Evolutionary conservation across 371 early-diverging fungal genomes (phyloP).

Genomic region (Mucor racemosus): DNA sequence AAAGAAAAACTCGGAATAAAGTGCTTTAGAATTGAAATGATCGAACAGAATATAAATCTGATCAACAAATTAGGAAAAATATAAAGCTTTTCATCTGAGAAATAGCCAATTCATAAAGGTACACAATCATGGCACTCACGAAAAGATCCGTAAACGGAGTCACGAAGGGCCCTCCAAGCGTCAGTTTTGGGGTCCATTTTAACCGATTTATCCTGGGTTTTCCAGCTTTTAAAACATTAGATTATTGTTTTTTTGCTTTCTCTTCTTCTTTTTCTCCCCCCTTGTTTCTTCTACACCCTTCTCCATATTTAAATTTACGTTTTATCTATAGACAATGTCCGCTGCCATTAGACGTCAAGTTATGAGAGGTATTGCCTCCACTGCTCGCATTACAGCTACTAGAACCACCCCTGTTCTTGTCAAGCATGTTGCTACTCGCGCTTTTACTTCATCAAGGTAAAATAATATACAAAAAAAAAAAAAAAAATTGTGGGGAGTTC

Average conservation of each 20-base stretch:
- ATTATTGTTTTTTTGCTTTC: constrained; percentile 7
- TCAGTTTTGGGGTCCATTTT: constrained; percentile 22
- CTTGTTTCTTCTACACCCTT: constrained; percentile 6
- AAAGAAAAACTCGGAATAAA: background rate
- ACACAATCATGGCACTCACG: constrained; percentile 10
- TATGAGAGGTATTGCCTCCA: constrained; percentile 45
- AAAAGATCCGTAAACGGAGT: constrained; percentile 25
- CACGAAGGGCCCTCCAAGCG: constrained; percentile 11
- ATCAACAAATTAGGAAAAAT: constrained; percentile 15
- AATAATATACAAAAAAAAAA: background rate
- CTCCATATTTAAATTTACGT: constrained; percentile 3
- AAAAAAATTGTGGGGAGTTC: background rate
- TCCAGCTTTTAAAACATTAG: constrained; percentile 20
- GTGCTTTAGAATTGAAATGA: background rate
- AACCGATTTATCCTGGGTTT: constrained; percentile 40
- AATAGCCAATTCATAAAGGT: background rate
- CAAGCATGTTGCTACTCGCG: constrained; percentile 35
- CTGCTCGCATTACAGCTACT: constrained; percentile 43
- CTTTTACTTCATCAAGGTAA: constrained; percentile 48
- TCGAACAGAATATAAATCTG: background rate
- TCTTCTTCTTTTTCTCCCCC: constrained; percentile 16
- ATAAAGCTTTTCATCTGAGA: constrained; percentile 12
- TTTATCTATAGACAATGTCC: constrained; percentile 20
- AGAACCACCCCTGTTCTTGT: constrained; percentile 47
- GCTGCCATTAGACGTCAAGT: constrained; percentile 56